Evolutionary conservation across 352 stramenopile genomes (phyloP).

Genomic region (Halophytophthora polymorphica): DNA sequence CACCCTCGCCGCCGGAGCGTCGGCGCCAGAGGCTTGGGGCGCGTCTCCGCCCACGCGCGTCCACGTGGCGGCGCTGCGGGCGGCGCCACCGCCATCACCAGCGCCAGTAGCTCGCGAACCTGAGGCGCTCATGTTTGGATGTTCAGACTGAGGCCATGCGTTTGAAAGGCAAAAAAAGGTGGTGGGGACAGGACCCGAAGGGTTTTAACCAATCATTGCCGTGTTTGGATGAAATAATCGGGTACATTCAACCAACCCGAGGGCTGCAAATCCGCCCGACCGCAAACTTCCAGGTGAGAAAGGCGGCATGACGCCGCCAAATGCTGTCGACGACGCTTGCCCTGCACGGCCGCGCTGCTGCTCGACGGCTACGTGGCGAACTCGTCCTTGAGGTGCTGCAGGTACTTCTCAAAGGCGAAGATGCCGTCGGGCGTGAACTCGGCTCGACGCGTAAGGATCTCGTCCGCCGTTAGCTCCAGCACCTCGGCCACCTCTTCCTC

Average conservation of each 20-base stretch:
- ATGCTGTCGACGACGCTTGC: no score
- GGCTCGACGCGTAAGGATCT: conserved; percentile 53
- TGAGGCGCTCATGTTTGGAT: no score
- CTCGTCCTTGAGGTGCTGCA: conserved; percentile 24
- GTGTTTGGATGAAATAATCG: background rate
- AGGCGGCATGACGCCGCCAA: no score
- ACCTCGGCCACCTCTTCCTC: conserved; percentile 79
- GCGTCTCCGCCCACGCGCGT: conserved; percentile 16
- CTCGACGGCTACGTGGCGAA: no score
- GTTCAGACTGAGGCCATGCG: no score
- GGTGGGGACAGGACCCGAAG: no score
- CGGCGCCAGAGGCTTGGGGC: background rate
- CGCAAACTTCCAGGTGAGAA: no score
- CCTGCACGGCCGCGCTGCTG: no score
- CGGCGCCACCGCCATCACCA: conserved; percentile 1
- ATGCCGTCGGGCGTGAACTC: conserved; percentile 85
- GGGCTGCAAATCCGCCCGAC: no score
- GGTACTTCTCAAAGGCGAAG: conserved; percentile 72
- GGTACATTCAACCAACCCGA: background rate
- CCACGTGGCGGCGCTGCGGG: conserved; percentile 18
- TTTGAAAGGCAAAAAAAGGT: no score
- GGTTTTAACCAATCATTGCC: no score
- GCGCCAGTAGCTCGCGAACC: background rate
- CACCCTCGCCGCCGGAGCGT: background rate
- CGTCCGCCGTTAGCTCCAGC: conserved; percentile 62